Base-by-base conservation (phyloP, 192 early-diverging fungal species). In the Coemansia sp. region DNA sequence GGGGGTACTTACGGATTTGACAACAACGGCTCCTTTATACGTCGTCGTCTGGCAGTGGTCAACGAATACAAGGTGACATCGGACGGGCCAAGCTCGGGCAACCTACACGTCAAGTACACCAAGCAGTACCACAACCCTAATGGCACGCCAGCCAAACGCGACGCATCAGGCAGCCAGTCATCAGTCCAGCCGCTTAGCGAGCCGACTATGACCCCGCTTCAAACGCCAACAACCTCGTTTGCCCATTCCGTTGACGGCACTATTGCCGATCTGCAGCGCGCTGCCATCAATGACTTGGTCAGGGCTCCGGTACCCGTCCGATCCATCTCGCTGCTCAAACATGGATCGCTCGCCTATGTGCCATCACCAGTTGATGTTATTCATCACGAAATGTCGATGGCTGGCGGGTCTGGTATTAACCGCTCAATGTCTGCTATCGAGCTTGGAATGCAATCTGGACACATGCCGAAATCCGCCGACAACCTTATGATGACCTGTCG, bases 61-160 rank as follows among this genome's bases (percentile, higher is more conserved):
- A 82, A 86, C 69, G 74, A 82, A 30, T 86, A 86, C 65, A 62
- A 70, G 57, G 80, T 82, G 19, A 73, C 64, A 2, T 70, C 73
- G 11, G 77, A 74, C 19, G 79, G 77, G 0, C 63, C 76, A 3
- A 72, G 75, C 37, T 76, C 78, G 13, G 74, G 70, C 38, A 80
- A 77, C 67, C 55, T 86, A 33, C 72, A 75, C 13, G 77, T 86
- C 47, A 82, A 82, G 49, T 72, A 78, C 63, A 80, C 75, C 49
- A 86, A 86, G 49, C 74, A 79, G 42, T 86, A 81, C 55, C 76
- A 86, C 63, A 76, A 74, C 30, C 84, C 84, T 8, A 66, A 62
- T 37, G 43, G 21, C 21, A 44, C 62, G 2, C 13, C 62, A 42
- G 38, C 62, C 39, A 28, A 39, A 17, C 26, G 3, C 19, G 38